Conservation (phyloP, 441 rosid genomes). For the Aquilaria agallochum region DNA sequence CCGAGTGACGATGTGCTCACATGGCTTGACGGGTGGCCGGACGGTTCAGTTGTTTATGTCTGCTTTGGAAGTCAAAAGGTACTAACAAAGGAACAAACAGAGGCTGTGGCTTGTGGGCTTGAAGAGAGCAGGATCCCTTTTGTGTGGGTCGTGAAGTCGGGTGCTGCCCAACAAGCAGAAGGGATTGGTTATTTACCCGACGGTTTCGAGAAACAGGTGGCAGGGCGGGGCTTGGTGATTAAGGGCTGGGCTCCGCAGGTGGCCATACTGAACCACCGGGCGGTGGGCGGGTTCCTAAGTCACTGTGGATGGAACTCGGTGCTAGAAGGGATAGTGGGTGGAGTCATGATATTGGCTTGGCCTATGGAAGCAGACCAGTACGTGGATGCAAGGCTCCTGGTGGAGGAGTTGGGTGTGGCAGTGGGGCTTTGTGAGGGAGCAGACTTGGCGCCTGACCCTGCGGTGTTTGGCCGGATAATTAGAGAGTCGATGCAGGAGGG, state of each 20-base stretch:
- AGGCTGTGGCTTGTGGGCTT: conserved; percentile 30
- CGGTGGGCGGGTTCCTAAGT: conserved; percentile 66
- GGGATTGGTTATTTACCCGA: background rate
- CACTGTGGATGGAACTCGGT: conserved; percentile 76
- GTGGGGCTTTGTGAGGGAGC: conserved; percentile 39
- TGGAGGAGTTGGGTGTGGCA: conserved; percentile 21
- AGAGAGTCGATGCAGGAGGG: conserved; percentile 1
- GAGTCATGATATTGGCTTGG: no score
- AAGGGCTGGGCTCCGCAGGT: conserved; percentile 58
- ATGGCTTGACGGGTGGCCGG: conserved; percentile 34
- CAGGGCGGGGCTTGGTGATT: conserved; percentile 22
- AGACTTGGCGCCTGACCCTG: conserved; percentile 37
- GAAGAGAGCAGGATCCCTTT: conserved; percentile 34
- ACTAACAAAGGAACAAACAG: conserved; percentile 22
- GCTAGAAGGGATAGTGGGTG: conserved; percentile 23
- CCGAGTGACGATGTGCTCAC: conserved; percentile 9
- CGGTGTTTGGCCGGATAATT: conserved; percentile 22
- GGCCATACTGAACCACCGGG: conserved; percentile 53
- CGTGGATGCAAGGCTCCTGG: no score
- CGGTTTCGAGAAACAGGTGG: conserved; percentile 15
- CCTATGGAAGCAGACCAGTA: no score
- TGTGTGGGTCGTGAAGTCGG: conserved; percentile 30
- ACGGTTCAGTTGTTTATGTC: conserved; percentile 31
- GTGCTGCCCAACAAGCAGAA: background rate
- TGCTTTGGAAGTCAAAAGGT: conserved; percentile 45